Evolutionary conservation across 768 basidiomycete genomes (phyloP).

Genomic region (Leucocoprinus leucothites): DNA sequence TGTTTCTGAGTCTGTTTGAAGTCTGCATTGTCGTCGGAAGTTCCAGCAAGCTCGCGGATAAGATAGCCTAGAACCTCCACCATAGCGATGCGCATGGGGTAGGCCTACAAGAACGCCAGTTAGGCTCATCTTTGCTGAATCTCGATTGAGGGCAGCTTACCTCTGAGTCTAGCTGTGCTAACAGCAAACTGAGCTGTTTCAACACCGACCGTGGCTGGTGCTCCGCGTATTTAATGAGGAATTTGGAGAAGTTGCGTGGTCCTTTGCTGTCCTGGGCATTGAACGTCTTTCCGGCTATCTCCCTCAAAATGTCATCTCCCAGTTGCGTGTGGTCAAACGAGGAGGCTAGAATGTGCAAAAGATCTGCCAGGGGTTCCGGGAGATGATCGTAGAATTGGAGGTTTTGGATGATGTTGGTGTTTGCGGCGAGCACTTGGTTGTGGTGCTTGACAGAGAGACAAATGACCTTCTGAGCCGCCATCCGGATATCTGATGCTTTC

Average conservation of each 20-base stretch:
- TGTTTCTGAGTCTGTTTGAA: constrained; percentile 63
- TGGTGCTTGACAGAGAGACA: constrained; percentile 93
- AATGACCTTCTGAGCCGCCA: constrained; percentile 83
- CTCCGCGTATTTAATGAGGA: constrained; percentile 80
- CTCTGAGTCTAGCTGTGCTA: constrained; percentile 89
- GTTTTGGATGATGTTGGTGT: constrained; percentile 87
- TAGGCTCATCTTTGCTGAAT: too few relatives aligned
- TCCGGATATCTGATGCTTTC: constrained; percentile 70
- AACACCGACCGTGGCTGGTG: constrained; percentile 74
- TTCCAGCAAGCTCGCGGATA: constrained; percentile 73
- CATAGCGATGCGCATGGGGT: constrained; percentile 94
- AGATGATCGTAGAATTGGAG: constrained; percentile 95
- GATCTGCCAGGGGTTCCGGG: constrained; percentile 91
- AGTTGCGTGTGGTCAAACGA: constrained; percentile 89
- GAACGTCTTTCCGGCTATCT: constrained; percentile 79
- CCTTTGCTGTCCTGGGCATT: constrained; percentile 83
- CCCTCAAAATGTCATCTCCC: constrained; percentile 87
- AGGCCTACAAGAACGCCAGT: constrained; percentile 52
- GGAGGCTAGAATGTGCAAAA: constrained; percentile 71
- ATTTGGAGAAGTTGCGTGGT: constrained; percentile 79
- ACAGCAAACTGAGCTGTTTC: constrained; percentile 86
- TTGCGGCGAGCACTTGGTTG: constrained; percentile 76
- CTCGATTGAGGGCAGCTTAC: too few relatives aligned
- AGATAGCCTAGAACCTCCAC: constrained; percentile 87
- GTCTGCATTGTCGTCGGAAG: constrained; percentile 44